Evolutionary conservation across 2,329 filamentous ascomycete genomes (phyloP).

Genomic region (Ceratocystis harringtonii): DNA sequence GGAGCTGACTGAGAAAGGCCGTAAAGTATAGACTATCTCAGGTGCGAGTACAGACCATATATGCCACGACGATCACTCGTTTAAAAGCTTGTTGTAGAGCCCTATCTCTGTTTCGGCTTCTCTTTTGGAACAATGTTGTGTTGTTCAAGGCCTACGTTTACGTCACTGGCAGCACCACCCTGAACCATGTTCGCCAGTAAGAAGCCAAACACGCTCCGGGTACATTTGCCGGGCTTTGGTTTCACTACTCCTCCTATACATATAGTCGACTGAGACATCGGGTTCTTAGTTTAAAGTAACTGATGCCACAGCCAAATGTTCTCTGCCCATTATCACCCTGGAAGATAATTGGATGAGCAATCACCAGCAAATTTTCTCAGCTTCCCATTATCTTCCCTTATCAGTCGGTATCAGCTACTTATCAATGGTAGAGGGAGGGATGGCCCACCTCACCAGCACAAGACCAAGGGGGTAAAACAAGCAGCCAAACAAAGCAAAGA

Average conservation of each 20-base stretch:
- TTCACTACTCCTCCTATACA: neutral
- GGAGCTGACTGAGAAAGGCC: too few species aligned
- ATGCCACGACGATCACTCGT: too few species aligned
- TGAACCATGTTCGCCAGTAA: neutral
- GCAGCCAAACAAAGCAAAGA: too few species aligned
- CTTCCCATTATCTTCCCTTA: too few species aligned
- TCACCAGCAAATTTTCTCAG: neutral
- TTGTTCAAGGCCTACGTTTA: neutral
- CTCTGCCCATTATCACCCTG: neutral
- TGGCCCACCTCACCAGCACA: too few species aligned
- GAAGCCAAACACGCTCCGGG: neutral
- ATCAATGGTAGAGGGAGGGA: too few species aligned
- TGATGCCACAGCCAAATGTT: too few species aligned
- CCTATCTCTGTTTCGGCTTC: neutral
- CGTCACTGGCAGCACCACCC: neutral
- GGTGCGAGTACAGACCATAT: too few species aligned
- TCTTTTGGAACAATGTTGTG: neutral
- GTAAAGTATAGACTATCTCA: too few species aligned
- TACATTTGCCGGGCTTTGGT: neutral
- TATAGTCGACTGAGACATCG: neutral
- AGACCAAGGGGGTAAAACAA: too few species aligned
- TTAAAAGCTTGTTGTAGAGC: too few species aligned
- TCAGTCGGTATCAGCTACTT: too few species aligned
- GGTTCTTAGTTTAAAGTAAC: neutral
- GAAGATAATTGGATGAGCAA: neutral